Evolutionary conservation across 148 eudicot genomes (phyloP).

Genomic region (Suaeda aralocaspica): DNA sequence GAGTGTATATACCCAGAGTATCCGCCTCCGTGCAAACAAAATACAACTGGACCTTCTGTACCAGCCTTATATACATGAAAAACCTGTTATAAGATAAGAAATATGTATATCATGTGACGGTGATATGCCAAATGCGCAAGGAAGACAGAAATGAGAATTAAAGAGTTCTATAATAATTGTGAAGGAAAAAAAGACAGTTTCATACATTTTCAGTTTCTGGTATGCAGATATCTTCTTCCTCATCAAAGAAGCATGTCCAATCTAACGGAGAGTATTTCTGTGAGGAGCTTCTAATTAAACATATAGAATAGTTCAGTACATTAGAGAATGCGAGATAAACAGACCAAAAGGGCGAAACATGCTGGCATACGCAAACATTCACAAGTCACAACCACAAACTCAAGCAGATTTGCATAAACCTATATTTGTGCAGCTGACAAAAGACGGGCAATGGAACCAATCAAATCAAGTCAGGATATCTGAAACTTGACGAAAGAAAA

Average conservation of each 20-base stretch:
- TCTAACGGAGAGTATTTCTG: slow-evolving; percentile 67
- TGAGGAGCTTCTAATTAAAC: slow-evolving; percentile 47
- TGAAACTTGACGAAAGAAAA: not conserved
- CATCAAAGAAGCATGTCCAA: slow-evolving; percentile 71
- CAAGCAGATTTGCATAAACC: not conserved
- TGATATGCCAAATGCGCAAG: no score
- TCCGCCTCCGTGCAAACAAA: slow-evolving; percentile 98
- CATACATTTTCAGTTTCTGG: slow-evolving; percentile 70
- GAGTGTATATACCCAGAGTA: slow-evolving; percentile 71
- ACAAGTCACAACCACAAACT: not conserved
- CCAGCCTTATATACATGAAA: slow-evolving; percentile 91
- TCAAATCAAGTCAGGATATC: not conserved
- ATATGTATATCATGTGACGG: no score
- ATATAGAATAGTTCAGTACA: not conserved
- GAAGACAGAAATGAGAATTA: not conserved
- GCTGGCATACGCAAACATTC: not conserved
- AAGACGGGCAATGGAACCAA: not conserved
- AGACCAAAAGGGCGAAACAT: not conserved
- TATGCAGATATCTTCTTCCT: slow-evolving; percentile 73
- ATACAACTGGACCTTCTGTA: slow-evolving; percentile 73
- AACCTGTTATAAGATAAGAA: slow-evolving; percentile 44
- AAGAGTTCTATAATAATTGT: not conserved
- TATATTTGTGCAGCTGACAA: not conserved
- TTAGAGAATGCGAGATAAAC: not conserved
- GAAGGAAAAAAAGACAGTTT: not conserved